Percentiles rank a stretch among this genome's conserved stretches.
phyloP scores from a whole-genome alignment of 2,329 filamentous ascomycete genomes.

The Botrytis galanthina region DNA sequence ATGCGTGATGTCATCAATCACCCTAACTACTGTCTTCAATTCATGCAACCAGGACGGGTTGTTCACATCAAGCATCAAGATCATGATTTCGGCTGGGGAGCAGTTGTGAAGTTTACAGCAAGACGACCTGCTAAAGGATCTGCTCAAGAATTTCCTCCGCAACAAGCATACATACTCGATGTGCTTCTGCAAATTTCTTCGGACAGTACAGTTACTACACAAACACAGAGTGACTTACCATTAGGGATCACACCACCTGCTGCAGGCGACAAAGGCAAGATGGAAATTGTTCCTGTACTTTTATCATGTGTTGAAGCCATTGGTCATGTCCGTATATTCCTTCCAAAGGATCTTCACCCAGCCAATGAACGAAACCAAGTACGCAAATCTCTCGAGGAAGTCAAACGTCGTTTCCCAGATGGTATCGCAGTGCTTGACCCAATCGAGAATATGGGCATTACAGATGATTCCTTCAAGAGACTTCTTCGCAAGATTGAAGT shows the following conservation, averaged over 20 bases:
- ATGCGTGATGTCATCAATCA: constrained; percentile 92
- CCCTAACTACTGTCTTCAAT: constrained; percentile 80
- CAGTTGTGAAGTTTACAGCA: constrained; percentile 70
- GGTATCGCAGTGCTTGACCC: constrained; percentile 87
- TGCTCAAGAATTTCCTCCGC: constrained; percentile 65
- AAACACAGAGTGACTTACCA: constrained; percentile 65
- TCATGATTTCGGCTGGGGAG: constrained; percentile 91
- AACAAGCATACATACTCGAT: constrained; percentile 80
- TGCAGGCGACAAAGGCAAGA: constrained; percentile 63
- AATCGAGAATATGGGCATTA: constrained; percentile 94
- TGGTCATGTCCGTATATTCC: constrained; percentile 77
- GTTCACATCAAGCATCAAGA: constrained; percentile 79
- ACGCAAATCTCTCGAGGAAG: constrained; percentile 69
- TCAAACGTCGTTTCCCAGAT: constrained; percentile 85
- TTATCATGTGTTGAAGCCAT: constrained; percentile 83
- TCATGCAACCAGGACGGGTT: constrained; percentile 82
- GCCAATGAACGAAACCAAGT: constrained; percentile 67
- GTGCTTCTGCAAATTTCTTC: constrained; percentile 68
- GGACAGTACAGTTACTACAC: constrained; percentile 47
- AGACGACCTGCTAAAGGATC: constrained; percentile 65
- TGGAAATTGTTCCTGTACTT: constrained; percentile 83
- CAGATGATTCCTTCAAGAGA: constrained; percentile 89
- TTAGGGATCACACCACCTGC: constrained; percentile 58
- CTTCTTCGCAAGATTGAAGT: constrained; percentile 95
- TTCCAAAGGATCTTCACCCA: constrained; percentile 72